A percentile compares a stretch with the other conserved stretches of the same genome.
Evolutionary conservation across 2,329 filamentous ascomycete genomes (phyloP).

Genomic region (Chrysosphaeria jannelii): DNA sequence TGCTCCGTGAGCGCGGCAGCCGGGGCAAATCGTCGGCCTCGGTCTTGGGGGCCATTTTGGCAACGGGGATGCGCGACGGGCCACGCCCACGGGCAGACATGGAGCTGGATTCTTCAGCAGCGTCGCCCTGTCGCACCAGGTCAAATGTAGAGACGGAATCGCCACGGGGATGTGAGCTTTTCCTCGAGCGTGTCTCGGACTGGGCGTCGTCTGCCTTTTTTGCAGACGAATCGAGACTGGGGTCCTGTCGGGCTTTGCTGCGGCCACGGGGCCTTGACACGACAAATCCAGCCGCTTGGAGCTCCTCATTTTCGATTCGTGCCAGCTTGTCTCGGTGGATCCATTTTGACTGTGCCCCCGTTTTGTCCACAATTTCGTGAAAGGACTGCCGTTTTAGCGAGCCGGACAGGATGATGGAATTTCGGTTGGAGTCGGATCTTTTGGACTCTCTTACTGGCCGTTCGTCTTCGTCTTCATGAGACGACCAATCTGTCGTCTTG

Average conservation of each 20-base stretch:
- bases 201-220: too few species aligned
- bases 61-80: slow-evolving; percentile 63
- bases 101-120: slow-evolving; percentile 29
- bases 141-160: slow-evolving; percentile 27
- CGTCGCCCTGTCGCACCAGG: slow-evolving; percentile 47
- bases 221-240: too few species aligned
- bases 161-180: slow-evolving; percentile 16
- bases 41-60: slow-evolving; percentile 31
- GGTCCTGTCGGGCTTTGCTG: slow-evolving; percentile 7
- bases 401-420: too few species aligned
- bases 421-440: too few species aligned
- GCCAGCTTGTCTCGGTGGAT: slow-evolving; percentile 66
- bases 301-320: slow-evolving; percentile 50
- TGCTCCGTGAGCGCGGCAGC: slow-evolving; percentile 39
- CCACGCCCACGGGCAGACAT: slow-evolving; percentile 20
- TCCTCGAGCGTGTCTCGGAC: slow-evolving; percentile 12
- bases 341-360: slow-evolving; percentile 37
- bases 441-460: too few species aligned
- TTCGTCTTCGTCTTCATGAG: too few species aligned
- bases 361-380: not conserved
- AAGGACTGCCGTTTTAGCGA: not conserved
- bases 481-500: too few species aligned
- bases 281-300: slow-evolving; percentile 47
- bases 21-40: slow-evolving; percentile 27
- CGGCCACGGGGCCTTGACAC: slow-evolving; percentile 22